Base-by-base conservation (phyloP, 176 grass and related monocot genomes). In the Luzula sylvatica region DNA sequence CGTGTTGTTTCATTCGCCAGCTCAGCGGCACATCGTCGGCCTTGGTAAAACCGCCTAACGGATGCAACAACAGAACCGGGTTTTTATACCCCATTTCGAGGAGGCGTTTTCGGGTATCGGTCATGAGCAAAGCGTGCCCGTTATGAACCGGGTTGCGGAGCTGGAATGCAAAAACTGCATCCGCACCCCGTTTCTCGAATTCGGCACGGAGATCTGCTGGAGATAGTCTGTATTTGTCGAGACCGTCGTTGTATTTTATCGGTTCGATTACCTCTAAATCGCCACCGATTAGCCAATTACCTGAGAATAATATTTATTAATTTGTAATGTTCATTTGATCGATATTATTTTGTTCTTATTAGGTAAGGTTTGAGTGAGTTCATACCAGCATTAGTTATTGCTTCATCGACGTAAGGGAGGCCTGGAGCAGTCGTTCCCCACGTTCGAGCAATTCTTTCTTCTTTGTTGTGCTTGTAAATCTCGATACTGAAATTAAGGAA, bases 391-490 rank as follows among this genome's bases (percentile, higher is more conserved):
- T 90, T 75, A 32, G 61, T 72, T 38, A 98, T 90, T 8, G 85
- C 81, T 70, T 87, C 85, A 15, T 98, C 78, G 11, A 72, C 81
- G 53, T 98, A 98, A 51, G 92, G 92, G 42, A 98, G 58, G 17
- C 92, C 92, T 32, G 56, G 47, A 20, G 81, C 81, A 72, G 71
- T 83, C 55, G 92, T 98, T 46, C 92, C 92, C 92, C 92, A 98
- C 58, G 85, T 90, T 67, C 92, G 60, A 53, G 92, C 92, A 65
- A 90, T 87, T 70, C 85, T 71, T 98, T 98, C 92, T 90, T 98
- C 92, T 62, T 98, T 98, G 24, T 98, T 98, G 50, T 90, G 85
- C 35, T 80, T 98, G 82, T 98, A 98, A 38, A 98, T 98, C 72
- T 98, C 85, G 65, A 98, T 98, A 71, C 92, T 98, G 80, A 45